Evolutionary conservation across 768 basidiomycete genomes (phyloP).

Genomic region (Russula foetens): DNA sequence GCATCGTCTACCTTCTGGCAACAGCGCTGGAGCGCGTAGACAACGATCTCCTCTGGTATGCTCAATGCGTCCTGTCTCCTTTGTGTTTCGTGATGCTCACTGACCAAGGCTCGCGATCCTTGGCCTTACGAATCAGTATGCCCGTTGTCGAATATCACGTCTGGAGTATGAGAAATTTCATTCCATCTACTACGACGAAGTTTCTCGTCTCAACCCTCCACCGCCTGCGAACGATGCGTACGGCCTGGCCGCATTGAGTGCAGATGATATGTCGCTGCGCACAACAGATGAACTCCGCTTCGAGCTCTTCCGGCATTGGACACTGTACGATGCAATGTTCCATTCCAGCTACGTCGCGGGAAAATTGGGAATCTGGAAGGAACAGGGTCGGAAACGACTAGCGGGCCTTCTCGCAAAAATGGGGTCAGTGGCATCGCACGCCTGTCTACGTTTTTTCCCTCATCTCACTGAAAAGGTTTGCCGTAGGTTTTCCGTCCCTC

Average conservation of each 20-base stretch:
- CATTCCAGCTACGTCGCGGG: constrained; percentile 95
- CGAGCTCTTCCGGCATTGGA: constrained; percentile 96
- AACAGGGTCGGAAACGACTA: constrained; percentile 80
- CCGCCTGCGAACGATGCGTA: constrained; percentile 35
- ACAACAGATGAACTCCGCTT: constrained; percentile 88
- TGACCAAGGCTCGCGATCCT: constrained; percentile 77
- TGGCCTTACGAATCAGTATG: constrained; percentile 90
- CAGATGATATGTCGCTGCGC: constrained; percentile 80
- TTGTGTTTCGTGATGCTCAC: not conserved
- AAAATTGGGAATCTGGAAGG: constrained; percentile 94
- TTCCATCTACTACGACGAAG: constrained; percentile 80
- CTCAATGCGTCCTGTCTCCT: not conserved
- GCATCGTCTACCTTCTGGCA: constrained; percentile 83
- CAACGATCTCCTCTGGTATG: constrained; percentile 87
- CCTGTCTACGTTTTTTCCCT: not conserved
- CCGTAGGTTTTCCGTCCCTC: constrained; percentile 79
- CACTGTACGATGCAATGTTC: constrained; percentile 94
- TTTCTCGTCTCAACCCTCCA: constrained; percentile 78
- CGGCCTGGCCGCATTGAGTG: constrained; percentile 47
- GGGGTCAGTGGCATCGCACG: constrained; percentile 55
- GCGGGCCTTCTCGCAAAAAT: constrained; percentile 95
- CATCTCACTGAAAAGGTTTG: not conserved
- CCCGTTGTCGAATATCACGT: constrained; percentile 79
- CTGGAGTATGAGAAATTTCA: constrained; percentile 79
- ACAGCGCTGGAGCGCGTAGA: constrained; percentile 88